Base-by-base conservation (phyloP, 1,139 yeast genomes). In the Hemisphaericaspora subhashii region DNA sequence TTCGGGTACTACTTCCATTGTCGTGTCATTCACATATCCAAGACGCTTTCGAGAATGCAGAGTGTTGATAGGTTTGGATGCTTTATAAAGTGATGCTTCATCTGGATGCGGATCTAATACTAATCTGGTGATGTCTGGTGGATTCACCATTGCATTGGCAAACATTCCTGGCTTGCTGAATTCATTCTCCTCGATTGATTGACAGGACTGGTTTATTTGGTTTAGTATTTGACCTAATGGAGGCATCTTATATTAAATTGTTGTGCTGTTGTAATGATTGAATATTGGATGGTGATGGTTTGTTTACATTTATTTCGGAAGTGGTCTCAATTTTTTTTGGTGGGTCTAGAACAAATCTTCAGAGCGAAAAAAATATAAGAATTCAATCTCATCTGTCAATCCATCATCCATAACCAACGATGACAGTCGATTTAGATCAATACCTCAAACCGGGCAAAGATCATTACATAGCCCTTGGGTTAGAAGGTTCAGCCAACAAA, bases 401-500 rank as follows among this genome's bases (percentile, higher is more conserved):
- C 23, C 14, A 4, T 13, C 9, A 22, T 22, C 13, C 23, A 26
- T 15, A 17, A 33, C 15, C 23, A 36, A 18, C 10, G 5, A 57
- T 58, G 60, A 49, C 62, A 16, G 69, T 69, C 3, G 66, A 71
- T 45, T 54, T 73, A 32, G 79, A 73, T 49, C 46, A 55, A 36
- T 62, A 56, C 46, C 57, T 60, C 32, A 66, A 64, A 36, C 71
- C 72, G 3, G 79, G 74, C 11, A 67, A 72, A 45, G 62, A 64
- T 40, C 68, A 68, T 54, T 85, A 82, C 50, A 62, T 87, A 13
- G 96, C 96, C 0, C 57, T 92, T 1, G 98, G 98, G 0, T 74
- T 92, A 21, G 98, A 92, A 60, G 99, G 99, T 1, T 89, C 97
- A 0, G 98, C 98, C 21, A 92, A 92, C 58, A 92, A 92, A 57